Conservation (phyloP, 495 filamentous ascomycete genomes). For the Aspergillus steynii region DNA sequence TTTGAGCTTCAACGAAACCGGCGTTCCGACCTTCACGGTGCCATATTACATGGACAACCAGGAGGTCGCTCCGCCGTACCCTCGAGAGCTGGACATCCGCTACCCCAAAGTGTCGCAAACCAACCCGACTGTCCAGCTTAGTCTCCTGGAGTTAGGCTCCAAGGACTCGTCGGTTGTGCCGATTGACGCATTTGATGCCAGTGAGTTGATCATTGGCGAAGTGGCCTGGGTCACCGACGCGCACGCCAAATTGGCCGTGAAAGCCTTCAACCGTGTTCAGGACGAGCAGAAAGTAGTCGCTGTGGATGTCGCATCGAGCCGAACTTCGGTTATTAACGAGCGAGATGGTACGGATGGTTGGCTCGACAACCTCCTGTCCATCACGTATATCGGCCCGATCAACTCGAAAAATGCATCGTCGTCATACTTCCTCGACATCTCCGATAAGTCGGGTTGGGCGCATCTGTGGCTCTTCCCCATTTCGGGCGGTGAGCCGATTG, state of each 20-base stretch:
- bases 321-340: conserved; percentile 11
- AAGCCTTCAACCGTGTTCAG: conserved; percentile 21
- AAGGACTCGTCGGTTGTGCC: conserved; percentile 5
- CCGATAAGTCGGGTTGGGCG: conserved; percentile 21
- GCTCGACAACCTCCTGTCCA: conserved; percentile 22
- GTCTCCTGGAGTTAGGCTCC: conserved; percentile 13
- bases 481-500: conserved; percentile 14
- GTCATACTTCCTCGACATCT: conserved; percentile 22
- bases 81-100: conserved; percentile 19
- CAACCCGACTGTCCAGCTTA: conserved; percentile 22
- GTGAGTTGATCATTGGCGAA: conserved; percentile 22
- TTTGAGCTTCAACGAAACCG: conserved; percentile 23
- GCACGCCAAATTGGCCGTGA: conserved; percentile 17
- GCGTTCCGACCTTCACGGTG: conserved; percentile 20
- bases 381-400: conserved; percentile 16
- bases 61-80: conserved; percentile 21
- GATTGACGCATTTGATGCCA: conserved; percentile 17
- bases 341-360: conserved; percentile 24
- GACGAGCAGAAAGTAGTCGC: conserved; percentile 21
- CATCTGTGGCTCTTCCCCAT: conserved; percentile 22
- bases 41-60: conserved; percentile 24
- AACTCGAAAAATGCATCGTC: conserved; percentile 6
- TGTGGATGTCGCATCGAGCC: conserved; percentile 11
- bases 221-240: conserved; percentile 22
- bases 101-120: conserved; percentile 23